phyloP scores from a whole-genome alignment of 2,329 filamentous ascomycete species.

The Huntiella moniliformis region DNA sequence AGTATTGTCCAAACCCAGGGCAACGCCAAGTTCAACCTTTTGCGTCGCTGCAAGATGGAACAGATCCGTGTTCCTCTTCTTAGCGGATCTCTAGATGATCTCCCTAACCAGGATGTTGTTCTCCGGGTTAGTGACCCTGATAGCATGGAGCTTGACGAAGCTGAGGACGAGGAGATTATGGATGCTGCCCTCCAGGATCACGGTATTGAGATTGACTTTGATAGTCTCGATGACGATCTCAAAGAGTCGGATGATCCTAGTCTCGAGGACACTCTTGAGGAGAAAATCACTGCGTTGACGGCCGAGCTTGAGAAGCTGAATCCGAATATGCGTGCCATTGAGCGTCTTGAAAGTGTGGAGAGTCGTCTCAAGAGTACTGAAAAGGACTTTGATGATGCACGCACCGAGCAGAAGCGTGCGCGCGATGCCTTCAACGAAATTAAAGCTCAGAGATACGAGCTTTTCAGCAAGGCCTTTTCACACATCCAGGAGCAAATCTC shows the following conservation, averaged over 20 bases:
- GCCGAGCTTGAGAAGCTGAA: conserved; percentile 82
- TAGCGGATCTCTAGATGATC: conserved; percentile 58
- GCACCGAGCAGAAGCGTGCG: conserved; percentile 51
- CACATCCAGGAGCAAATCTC: conserved; percentile 93
- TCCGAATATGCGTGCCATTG: conserved; percentile 89
- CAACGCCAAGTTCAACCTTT: conserved; percentile 62
- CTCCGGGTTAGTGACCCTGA: conserved; percentile 61
- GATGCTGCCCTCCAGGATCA: conserved; percentile 63
- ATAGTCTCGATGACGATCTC: conserved; percentile 61
- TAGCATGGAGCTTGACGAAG: conserved; percentile 78
- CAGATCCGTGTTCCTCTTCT: conserved; percentile 72
- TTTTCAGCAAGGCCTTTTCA: conserved; percentile 87
- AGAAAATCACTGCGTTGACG: conserved; percentile 56
- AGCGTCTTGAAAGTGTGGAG: conserved; percentile 74
- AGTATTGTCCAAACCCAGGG: conserved; percentile 72
- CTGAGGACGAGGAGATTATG: conserved; percentile 35
- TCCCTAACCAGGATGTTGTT: conserved; percentile 66
- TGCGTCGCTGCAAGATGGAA: conserved; percentile 82
- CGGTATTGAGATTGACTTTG: conserved; percentile 79
- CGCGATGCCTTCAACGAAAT: conserved; percentile 71
- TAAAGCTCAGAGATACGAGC: conserved; percentile 64
- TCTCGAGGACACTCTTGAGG: conserved; percentile 56
- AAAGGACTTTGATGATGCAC: conserved; percentile 74
- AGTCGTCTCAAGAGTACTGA: conserved; percentile 67
- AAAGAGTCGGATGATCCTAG: conserved; percentile 54